Conservation (phyloP, 768 basidiomycete species). For the Cantharellus anzutake region DNA sequence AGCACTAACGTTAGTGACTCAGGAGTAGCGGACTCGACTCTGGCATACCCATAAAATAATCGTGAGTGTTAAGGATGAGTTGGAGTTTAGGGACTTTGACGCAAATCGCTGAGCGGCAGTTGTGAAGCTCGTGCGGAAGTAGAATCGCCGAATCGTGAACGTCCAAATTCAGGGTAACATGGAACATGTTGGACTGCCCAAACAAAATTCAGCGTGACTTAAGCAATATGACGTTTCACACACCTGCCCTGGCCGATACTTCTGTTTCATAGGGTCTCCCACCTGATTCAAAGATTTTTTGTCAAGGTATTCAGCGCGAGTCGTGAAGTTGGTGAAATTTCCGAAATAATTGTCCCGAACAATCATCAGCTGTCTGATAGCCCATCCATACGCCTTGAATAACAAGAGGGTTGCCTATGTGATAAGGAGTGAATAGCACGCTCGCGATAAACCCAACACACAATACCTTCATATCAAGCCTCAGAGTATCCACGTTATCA, state of each 20-base stretch:
- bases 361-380: conserved; percentile 71
- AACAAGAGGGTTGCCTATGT: conserved; percentile 21
- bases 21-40: not conserved
- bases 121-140: conserved; percentile 31
- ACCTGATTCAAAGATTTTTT: conserved; percentile 37
- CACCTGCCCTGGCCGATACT: conserved; percentile 67
- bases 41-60: conserved; percentile 67
- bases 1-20: conserved; percentile 1
- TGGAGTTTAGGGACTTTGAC: conserved; percentile 50
- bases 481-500: conserved; percentile 63
- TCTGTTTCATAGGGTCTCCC: conserved; percentile 66
- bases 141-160: conserved; percentile 35
- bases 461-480: conserved; percentile 39
- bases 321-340: conserved; percentile 81
- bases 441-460: conserved; percentile 8
- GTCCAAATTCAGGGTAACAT: conserved; percentile 43
- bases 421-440: conserved; percentile 3
- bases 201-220: not conserved
- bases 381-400: conserved; percentile 72
- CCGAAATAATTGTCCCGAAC: conserved; percentile 90
- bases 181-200: conserved; percentile 61
- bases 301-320: conserved; percentile 66
- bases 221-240: not conserved
- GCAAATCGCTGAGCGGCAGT: conserved; percentile 22
- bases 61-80: conserved; percentile 59